Base-by-base conservation (phyloP, 192 early-diverging fungal genomes). In the Linnemannia exigua region DNA sequence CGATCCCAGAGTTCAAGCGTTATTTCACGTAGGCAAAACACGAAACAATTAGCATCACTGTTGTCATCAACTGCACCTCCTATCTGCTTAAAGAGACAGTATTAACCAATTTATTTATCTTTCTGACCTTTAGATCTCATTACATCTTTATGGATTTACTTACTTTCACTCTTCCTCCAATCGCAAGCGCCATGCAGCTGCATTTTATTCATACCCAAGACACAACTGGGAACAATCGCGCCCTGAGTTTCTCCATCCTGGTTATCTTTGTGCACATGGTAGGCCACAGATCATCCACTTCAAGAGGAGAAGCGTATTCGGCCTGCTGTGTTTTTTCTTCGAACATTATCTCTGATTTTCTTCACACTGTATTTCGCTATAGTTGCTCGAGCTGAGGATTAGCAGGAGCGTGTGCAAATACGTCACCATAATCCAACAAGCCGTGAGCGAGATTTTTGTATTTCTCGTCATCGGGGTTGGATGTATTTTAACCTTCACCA, bases 191-290 rank as follows among this genome's bases (percentile, higher is more conserved):
- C 38, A 25, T 75, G 46, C 80, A 67, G 16, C 19, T 83, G 5
- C 6, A 72, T 2, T 50, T 80, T 8, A 47, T 67, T 25, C 19
- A 28, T 3, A 25, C n/a, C 15, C 50, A 41, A 1, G 52, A 71
- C 8, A 37, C 8, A 0, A 12, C n/a, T 2, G 63, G 66, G 1
- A 73, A 83, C 50, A 61, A 70, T 0, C 70, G 81, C 14, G 61
- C 68, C 1, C 31, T 83, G 3, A 83, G 81, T 28, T 83, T 77
- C 25, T 63, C 81, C 0, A 46, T 83, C 25, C n/a, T 83, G 1
- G 6, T 77, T 6, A 25, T 77, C 5, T 83, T 72, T 28, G 17
- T 50, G 1, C 81, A 83, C 20, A 8, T 83, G 61, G 81, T 77
- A 69, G 66, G 80, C 3, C 41, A 3, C 41, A 44, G 41, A 44